Conservation (phyloP, 306 rosid genomes). For the Luffa aegyptiaca region DNA sequence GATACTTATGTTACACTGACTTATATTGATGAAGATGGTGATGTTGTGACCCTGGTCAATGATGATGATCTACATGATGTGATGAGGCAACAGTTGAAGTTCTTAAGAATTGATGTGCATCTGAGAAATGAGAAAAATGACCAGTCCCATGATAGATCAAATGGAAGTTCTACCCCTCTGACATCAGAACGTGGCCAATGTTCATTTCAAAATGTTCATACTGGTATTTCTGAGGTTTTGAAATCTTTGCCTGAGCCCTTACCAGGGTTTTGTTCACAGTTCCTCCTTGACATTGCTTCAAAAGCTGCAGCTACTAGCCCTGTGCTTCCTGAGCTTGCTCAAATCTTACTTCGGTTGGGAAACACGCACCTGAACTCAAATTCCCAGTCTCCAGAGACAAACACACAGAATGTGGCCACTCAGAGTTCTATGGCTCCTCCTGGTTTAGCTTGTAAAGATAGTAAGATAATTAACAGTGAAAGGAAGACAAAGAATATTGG, state of each 20-base stretch:
- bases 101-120: conserved; percentile 61
- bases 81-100: conserved; percentile 56
- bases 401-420: conserved; percentile 15
- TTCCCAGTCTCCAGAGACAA: conserved; percentile 23
- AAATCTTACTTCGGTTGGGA: conserved; percentile 30
- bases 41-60: conserved; percentile 61
- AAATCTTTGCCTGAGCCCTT: conserved; percentile 46
- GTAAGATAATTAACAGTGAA: conserved; percentile 15
- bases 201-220: conserved; percentile 5
- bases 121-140: conserved; percentile 19
- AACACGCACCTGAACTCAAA: conserved; percentile 16
- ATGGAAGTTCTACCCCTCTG: conserved; percentile 49
- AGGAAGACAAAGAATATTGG: conserved; percentile 17
- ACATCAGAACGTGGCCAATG: conserved; percentile 18
- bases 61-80: conserved; percentile 72
- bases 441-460: conserved; percentile 21
- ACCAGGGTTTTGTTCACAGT: conserved; percentile 25
- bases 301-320: conserved; percentile 38
- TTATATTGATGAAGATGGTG: conserved; percentile 90
- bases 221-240: conserved; percentile 25
- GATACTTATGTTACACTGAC: conserved; percentile 48
- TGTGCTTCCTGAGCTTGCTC: conserved; percentile 27
- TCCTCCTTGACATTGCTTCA: conserved; percentile 26
- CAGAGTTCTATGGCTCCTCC: conserved; percentile 8
- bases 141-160: conserved; percentile 29